A percentile compares a stretch with the other conserved stretches of the same genome.
phyloP scores from a whole-genome alignment of 202 grass and related monocot species.

The Digitaria exilis region DNA sequence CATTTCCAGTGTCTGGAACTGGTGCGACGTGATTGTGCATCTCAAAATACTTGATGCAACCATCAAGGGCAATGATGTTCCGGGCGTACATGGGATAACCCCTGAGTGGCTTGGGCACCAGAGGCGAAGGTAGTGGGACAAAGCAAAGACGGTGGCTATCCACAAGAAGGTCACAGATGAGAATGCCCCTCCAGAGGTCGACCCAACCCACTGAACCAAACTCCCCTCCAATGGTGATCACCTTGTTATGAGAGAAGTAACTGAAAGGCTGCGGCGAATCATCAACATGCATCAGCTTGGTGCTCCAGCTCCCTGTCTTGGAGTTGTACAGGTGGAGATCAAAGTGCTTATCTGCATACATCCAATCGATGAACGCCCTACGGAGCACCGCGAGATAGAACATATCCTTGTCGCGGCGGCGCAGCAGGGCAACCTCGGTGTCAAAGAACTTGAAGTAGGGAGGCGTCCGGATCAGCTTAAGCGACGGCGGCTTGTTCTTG shows the following conservation, averaged over 20 bases:
- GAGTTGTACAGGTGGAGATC: constrained; percentile 18
- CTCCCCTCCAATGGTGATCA: not conserved
- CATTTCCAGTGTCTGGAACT: not conserved
- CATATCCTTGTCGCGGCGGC: not conserved
- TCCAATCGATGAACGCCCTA: not conserved
- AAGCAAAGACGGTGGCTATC: not conserved
- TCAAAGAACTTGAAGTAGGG: not conserved
- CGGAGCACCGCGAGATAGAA: not conserved
- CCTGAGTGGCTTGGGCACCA: not conserved
- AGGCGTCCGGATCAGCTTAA: not conserved
- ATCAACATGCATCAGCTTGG: not conserved
- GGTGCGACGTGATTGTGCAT: not conserved
- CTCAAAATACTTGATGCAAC: not conserved
- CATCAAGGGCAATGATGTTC: not conserved
- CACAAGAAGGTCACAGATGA: not conserved
- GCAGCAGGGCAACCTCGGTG: not conserved
- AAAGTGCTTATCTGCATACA: not conserved
- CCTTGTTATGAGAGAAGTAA: not conserved
- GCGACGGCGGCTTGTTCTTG: not conserved
- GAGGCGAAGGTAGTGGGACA: not conserved
- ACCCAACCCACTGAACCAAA: not conserved
- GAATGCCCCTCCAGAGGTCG: not conserved
- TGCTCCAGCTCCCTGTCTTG: not conserved
- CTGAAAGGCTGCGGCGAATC: not conserved
- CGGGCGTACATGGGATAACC: not conserved